Base-by-base conservation (phyloP, 345 rosid species). In the Melastoma malabathricum region DNA sequence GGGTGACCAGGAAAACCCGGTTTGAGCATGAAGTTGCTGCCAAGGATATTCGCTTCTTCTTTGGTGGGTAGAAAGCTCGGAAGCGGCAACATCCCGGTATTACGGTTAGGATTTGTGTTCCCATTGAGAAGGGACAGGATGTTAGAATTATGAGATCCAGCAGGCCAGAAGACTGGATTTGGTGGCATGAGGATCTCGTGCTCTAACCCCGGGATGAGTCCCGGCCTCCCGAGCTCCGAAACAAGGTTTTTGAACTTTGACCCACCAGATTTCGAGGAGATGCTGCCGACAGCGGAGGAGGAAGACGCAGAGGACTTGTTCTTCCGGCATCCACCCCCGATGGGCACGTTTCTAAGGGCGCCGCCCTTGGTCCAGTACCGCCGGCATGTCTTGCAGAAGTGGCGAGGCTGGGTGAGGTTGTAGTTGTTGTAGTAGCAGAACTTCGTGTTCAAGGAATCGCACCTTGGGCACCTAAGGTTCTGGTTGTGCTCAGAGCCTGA, bases 351-450 rank as follows among this genome's bases (percentile, higher is more conserved):
- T 53, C 92, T 46, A 1, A 83, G 72, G 13, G 86, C 80, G 12
- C 92, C 92, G 1, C 92, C 92, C 66, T 80, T 83, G 15, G 92
- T 83, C 92, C 92, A 83, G 59, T 83, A 83, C 1, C 92, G 79
- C 41, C 92, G 92, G 46, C 92, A 83, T n/a, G 86, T 79, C 82
- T 83, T 83, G 75, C 92, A 83, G 63, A 83, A 83, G 66, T 83
- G 86, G 49, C 92, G 86, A 23, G 92, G 92, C 74, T 83, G 92
- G 15, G 86, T 83, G 52, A 83, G 86, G 29, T 83, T 83, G 56
- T 83, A 83, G 70, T 83, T 83, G 80, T 82, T 82, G 71, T 79
- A 82, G 72, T 82, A 82, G 57, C 90, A 82, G 64, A 82, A 82
- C 71, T 83, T 83, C 31, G 92, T 83, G 76, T 83, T 83, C 0